phyloP scores from a whole-genome alignment of 805 yeast genomes.

The Pichia insulana region DNA sequence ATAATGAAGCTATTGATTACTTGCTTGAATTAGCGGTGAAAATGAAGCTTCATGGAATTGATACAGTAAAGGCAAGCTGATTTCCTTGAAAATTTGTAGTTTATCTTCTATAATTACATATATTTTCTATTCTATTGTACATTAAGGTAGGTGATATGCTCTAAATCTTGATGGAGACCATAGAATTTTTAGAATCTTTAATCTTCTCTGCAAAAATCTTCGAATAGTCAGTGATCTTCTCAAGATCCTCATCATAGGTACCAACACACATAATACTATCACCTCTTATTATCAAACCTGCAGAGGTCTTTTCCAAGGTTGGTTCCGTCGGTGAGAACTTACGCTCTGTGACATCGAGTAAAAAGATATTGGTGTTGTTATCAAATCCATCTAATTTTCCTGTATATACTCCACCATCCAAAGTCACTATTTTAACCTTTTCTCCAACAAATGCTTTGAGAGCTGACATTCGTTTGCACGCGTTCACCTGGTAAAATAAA shows the following conservation, averaged over 20 bases:
- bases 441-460: constrained; percentile 14
- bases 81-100: background rate
- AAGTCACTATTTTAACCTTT: constrained; percentile 45
- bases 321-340: constrained; percentile 35
- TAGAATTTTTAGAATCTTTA: constrained; percentile 26
- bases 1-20: constrained; percentile 90
- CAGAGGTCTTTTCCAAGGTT: constrained; percentile 34
- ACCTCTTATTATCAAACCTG: constrained; percentile 48
- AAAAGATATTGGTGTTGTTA: constrained; percentile 50
- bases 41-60: constrained; percentile 65
- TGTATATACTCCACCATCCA: constrained; percentile 45
- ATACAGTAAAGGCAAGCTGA: constrained; percentile 29
- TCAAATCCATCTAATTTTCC: constrained; percentile 55
- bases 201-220: constrained; percentile 16
- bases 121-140: background rate
- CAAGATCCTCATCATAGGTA: constrained; percentile 36
- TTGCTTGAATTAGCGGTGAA: constrained; percentile 76
- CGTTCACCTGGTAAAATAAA: background rate
- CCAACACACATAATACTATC: constrained; percentile 52
- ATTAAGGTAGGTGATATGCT: too few relatives aligned
- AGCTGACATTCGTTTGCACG: constrained; percentile 3
- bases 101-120: background rate
- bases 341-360: constrained; percentile 44
- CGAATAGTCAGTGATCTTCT: constrained; percentile 34
- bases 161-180: constrained; percentile 3